Conservation (phyloP, 2,329 filamentous ascomycete genomes). For the Scedosporium boydii region DNA sequence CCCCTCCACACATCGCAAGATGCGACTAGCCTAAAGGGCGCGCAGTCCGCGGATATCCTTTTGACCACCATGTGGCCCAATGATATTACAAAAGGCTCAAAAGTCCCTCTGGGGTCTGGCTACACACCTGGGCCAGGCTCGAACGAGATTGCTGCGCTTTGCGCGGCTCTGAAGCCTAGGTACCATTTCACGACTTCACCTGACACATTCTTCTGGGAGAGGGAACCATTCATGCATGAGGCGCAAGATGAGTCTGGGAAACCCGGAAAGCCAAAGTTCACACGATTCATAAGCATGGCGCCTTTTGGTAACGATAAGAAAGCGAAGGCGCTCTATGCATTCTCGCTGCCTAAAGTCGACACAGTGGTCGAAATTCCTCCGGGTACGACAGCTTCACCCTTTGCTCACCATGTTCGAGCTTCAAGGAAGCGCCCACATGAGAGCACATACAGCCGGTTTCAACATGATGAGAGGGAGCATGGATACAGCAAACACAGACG, state of each 20-base stretch:
- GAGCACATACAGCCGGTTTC: slow-evolving; percentile 44
- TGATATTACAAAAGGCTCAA: slow-evolving; percentile 60
- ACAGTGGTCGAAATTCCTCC: slow-evolving; percentile 50
- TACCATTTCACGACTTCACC: slow-evolving; percentile 77
- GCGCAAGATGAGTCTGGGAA: slow-evolving; percentile 24
- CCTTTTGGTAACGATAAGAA: slow-evolving; percentile 66
- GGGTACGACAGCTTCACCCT: slow-evolving; percentile 69
- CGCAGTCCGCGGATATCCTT: slow-evolving; percentile 74
- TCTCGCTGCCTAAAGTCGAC: slow-evolving; percentile 58
- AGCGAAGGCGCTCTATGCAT: slow-evolving; percentile 74
- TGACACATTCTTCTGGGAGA: slow-evolving; percentile 65
- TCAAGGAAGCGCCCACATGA: slow-evolving; percentile 46
- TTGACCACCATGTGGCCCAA: slow-evolving; percentile 82
- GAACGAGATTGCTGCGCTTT: slow-evolving; percentile 70
- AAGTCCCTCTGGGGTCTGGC: slow-evolving; percentile 34
- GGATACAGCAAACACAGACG: slow-evolving; percentile 36
- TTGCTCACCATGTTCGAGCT: slow-evolving; percentile 36
- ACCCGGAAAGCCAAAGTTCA: slow-evolving; percentile 36
- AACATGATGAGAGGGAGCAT: slow-evolving; percentile 33
- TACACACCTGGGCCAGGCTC: slow-evolving; percentile 26
- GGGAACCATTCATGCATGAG: slow-evolving; percentile 80
- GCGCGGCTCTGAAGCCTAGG: slow-evolving; percentile 69
- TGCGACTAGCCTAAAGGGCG: slow-evolving; percentile 63
- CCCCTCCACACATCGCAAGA: slow-evolving; percentile 72
- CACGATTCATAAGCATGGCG: slow-evolving; percentile 85